A percentile compares a stretch with the other conserved stretches of the same genome.
Conservation (phyloP, 2,329 filamentous ascomycete species). For the Calonectria pteridis region DNA sequence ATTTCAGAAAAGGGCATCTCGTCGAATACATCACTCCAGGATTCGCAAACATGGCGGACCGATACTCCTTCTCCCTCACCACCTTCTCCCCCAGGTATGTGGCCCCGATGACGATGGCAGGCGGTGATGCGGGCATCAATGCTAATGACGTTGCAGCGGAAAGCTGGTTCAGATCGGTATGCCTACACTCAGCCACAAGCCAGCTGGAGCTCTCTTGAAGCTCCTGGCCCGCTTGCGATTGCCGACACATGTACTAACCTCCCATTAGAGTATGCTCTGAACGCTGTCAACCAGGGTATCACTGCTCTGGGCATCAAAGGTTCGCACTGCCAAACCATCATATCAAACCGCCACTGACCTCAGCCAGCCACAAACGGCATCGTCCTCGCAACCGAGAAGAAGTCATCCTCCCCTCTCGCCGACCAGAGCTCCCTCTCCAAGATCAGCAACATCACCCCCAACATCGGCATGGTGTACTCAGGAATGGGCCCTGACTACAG, state of each 20-base stretch:
- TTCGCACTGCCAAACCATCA: slow-evolving; percentile 54
- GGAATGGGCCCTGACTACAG: slow-evolving; percentile 99
- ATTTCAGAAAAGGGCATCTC: slow-evolving; percentile 25
- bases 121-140: slow-evolving; percentile 42
- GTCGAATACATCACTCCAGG: slow-evolving; percentile 20
- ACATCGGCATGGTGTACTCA: slow-evolving; percentile 99
- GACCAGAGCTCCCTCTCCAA: slow-evolving; percentile 96
- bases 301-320: slow-evolving; percentile 99
- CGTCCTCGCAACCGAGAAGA: slow-evolving; percentile 99
- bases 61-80: slow-evolving; percentile 99
- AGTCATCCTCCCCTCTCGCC: slow-evolving; percentile 96
- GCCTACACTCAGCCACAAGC: slow-evolving; percentile 27
- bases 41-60: slow-evolving; percentile 83
- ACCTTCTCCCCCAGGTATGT: slow-evolving; percentile 98
- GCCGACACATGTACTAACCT: slow-evolving; percentile 32
- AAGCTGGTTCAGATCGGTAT: slow-evolving; percentile 98
- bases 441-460: slow-evolving; percentile 96
- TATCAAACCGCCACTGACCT: slow-evolving; percentile 35
- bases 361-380: slow-evolving; percentile 93
- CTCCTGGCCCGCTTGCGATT: not conserved
- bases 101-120: slow-evolving; percentile 44
- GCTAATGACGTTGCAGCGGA: slow-evolving; percentile 75
- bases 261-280: slow-evolving; percentile 91
- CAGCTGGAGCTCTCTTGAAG: not conserved
- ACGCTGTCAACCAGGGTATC: slow-evolving; percentile 99